Conservation (phyloP, 257 asterid species). For the Handroanthus guayacan region DNA sequence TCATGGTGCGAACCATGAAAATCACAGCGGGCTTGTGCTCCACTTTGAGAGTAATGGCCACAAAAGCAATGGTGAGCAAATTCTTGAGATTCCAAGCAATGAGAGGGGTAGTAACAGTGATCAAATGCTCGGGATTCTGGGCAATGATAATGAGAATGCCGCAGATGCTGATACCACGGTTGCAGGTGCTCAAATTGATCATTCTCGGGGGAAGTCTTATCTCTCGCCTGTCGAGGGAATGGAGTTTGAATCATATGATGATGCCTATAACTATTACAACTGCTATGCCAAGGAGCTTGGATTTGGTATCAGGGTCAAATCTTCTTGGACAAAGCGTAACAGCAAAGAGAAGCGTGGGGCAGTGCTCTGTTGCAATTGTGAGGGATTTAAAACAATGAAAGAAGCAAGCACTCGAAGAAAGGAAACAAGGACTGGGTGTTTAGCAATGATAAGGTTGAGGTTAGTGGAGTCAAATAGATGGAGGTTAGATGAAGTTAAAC, state of each 20-base stretch:
- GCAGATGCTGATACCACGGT: slow-evolving; percentile 38
- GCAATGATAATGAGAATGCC: slow-evolving; percentile 41
- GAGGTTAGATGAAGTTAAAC: slow-evolving; percentile 80
- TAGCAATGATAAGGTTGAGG: slow-evolving; percentile 82
- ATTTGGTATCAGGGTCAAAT: slow-evolving; percentile 77
- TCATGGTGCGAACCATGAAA: slow-evolving; percentile 38
- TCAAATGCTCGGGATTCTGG: slow-evolving; percentile 32
- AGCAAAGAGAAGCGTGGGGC: slow-evolving; percentile 96
- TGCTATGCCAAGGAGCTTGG: slow-evolving; percentile 83
- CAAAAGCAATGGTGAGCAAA: slow-evolving; percentile 33
- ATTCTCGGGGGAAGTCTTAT: slow-evolving; percentile 46
- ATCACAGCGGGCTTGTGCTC: slow-evolving; percentile 36
- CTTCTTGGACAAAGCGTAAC: slow-evolving; percentile 88
- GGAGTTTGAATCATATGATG: slow-evolving; percentile 91
- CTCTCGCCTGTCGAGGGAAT: slow-evolving; percentile 70
- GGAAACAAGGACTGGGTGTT: slow-evolving; percentile 94
- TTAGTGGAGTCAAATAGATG: slow-evolving; percentile 72
- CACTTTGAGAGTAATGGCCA: slow-evolving; percentile 40
- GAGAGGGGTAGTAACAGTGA: slow-evolving; percentile 22
- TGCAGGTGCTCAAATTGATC: slow-evolving; percentile 42
- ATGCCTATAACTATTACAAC: slow-evolving; percentile 79
- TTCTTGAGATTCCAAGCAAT: slow-evolving; percentile 37
- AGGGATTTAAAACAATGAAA: slow-evolving; percentile 83
- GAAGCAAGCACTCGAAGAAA: slow-evolving; percentile 73
- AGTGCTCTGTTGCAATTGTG: slow-evolving; percentile 88